A percentile compares a stretch with the other conserved stretches of the same genome.
These are phyloP conservation scores for Saccharomyces hybrid DNA, from an alignment of 1,139 yeast genomes.

Conservation along the genomic window DNA sequence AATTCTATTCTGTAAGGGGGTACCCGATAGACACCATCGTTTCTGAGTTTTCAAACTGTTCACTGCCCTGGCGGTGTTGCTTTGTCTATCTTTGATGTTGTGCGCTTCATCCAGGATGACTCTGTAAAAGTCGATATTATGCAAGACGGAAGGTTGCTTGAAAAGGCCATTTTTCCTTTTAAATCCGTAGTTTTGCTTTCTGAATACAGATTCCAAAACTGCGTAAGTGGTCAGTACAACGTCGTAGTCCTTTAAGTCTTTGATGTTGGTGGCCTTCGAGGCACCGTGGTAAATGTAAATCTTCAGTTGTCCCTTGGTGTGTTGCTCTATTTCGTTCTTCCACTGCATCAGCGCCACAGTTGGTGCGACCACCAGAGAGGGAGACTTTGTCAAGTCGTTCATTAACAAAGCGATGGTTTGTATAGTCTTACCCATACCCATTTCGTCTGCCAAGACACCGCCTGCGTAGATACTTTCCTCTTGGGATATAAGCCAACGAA, in stretches of 20 bases:
- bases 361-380: conserved; percentile 90
- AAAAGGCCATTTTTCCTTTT: conserved; percentile 60
- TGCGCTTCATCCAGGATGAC: conserved; percentile 95
- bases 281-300: conserved; percentile 82
- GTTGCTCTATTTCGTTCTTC: conserved; percentile 85
- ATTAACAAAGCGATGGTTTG: conserved; percentile 86
- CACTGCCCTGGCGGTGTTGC: conserved; percentile 90
- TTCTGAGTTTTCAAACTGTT: conserved; percentile 61
- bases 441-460: conserved; percentile 96
- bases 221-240: conserved; percentile 88
- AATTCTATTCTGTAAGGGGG: conserved; percentile 91
- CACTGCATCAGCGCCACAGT: conserved; percentile 97
- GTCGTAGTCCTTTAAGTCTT: conserved; percentile 58
- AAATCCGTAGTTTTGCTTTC: conserved; percentile 81
- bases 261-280: conserved; percentile 50
- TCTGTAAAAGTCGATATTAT: conserved; percentile 68
- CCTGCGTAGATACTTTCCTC: conserved; percentile 73
- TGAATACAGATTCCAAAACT: conserved; percentile 76
- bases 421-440: conserved; percentile 99
- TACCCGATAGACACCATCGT: conserved; percentile 89
- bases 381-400: conserved; percentile 55
- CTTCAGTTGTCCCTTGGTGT: conserved; percentile 61
- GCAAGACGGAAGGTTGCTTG: conserved; percentile 71
- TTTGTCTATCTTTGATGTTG: conserved; percentile 87
- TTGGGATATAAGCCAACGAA: conserved; percentile 79